Evolutionary conservation across 1,284 basidiomycete genomes (phyloP).

Genomic region (Bondarzewia mesenterica): DNA sequence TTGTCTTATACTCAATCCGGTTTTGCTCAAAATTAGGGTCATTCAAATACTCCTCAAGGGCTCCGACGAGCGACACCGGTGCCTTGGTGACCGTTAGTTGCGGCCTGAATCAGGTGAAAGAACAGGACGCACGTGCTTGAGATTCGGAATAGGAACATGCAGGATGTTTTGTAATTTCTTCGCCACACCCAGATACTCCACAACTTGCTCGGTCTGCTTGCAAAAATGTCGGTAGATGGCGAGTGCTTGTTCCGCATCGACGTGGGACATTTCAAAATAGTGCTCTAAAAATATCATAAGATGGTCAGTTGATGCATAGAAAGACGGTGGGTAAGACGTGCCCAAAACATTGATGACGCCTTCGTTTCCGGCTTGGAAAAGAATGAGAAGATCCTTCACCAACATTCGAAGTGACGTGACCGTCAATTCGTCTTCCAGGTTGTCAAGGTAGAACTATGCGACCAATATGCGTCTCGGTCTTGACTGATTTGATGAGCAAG

Average conservation of each 20-base stretch:
- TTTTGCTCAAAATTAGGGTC: conserved; percentile 97
- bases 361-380: conserved; percentile 97
- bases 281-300: conserved; percentile 54
- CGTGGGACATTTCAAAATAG: conserved; percentile 97
- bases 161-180: conserved; percentile 88
- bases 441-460: conserved; percentile 84
- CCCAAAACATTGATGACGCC: conserved; percentile 96
- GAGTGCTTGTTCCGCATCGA: conserved; percentile 84
- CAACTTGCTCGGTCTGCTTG: conserved; percentile 88
- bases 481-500: conserved; percentile 1
- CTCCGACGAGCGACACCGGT: conserved; percentile 86
- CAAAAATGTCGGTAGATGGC: conserved; percentile 92
- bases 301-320: background rate
- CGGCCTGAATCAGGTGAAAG: background rate
- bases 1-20: conserved; percentile 84
- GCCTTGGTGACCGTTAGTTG: conserved; percentile 42
- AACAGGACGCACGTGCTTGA: conserved; percentile 73
- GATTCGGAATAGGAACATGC: conserved; percentile 89
- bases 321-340: conserved; percentile 21
- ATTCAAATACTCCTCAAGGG: conserved; percentile 92
- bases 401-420: conserved; percentile 88
- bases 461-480: background rate
- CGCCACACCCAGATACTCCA: conserved; percentile 91
- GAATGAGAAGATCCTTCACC: conserved; percentile 93
- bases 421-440: conserved; percentile 87